phyloP scores from a whole-genome alignment of 225 moss, liverwort and hornwort species.

The Sphagnum tenellum region DNA sequence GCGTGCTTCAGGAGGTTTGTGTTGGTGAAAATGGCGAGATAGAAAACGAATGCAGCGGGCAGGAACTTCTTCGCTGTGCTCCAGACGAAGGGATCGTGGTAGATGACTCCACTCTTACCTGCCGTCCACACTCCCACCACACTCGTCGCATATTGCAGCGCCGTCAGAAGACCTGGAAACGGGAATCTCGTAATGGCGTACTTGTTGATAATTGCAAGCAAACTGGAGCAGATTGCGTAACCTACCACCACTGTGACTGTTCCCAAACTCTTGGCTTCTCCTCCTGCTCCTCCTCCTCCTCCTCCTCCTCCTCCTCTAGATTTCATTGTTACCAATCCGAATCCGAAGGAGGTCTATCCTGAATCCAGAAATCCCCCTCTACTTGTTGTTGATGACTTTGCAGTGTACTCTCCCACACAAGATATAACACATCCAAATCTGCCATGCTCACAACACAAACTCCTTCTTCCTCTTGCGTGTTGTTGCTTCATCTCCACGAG shows the following conservation, averaged over 20 bases:
- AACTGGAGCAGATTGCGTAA: slow-evolving; percentile 54
- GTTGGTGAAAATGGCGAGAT: slow-evolving; percentile 58
- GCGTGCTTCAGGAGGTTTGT: slow-evolving; percentile 57
- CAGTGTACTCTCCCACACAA: no score
- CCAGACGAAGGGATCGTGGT: slow-evolving; percentile 42
- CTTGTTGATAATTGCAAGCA: slow-evolving; percentile 61
- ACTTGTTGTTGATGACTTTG: no score
- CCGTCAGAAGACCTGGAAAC: slow-evolving; percentile 48
- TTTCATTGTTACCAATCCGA: no score
- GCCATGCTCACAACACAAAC: no score
- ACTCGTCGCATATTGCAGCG: slow-evolving; percentile 43
- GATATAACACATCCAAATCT: no score
- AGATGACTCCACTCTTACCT: slow-evolving; percentile 26
- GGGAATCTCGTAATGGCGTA: slow-evolving; percentile 58
- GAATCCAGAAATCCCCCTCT: no score
- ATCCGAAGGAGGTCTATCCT: no score
- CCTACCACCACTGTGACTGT: slow-evolving; percentile 28
- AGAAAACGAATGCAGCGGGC: slow-evolving; percentile 50
- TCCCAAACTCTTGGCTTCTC: not conserved
- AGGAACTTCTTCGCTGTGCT: slow-evolving; percentile 44
- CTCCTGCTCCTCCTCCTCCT: no score
- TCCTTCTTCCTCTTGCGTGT: no score
- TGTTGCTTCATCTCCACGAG: no score
- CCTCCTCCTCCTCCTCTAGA: no score
- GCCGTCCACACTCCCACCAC: slow-evolving; percentile 33